Percentiles rank a stretch among this genome's conserved stretches.
Conservation (phyloP, 208 protist species). For the Tritrichomonas musculus region DNA sequence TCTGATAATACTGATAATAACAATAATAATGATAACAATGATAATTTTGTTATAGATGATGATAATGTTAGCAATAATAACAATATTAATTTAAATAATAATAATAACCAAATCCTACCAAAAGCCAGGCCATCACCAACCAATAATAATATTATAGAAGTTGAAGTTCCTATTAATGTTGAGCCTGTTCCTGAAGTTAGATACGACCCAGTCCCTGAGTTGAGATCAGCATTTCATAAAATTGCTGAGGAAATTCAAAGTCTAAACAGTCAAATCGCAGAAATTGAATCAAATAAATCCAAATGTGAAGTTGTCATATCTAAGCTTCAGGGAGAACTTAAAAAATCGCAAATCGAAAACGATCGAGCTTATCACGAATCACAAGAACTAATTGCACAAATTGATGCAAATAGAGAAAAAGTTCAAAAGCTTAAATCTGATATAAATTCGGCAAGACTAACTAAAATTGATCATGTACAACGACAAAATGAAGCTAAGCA, state of each 20-base stretch:
- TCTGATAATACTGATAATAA: too few relatives aligned
- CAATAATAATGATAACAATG: too few relatives aligned
- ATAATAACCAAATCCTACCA: too few relatives aligned
- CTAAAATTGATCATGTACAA: not conserved
- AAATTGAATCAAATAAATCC: not conserved
- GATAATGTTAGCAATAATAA: too few relatives aligned
- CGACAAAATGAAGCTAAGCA: not conserved
- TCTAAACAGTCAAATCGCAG: not conserved
- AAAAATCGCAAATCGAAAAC: not conserved
- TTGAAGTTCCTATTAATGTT: constrained; percentile 4
- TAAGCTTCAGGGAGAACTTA: not conserved
- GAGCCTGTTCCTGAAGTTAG: not conserved
- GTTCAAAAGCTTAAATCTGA: not conserved
- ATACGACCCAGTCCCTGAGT: not conserved
- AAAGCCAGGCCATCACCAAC: not conserved
- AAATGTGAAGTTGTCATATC: not conserved
- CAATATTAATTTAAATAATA: too few relatives aligned
- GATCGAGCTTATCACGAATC: not conserved
- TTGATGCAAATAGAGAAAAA: not conserved
- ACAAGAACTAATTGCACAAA: not conserved
- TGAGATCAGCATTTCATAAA: not conserved
- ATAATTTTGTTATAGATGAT: too few relatives aligned
- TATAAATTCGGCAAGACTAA: not conserved
- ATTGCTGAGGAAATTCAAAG: not conserved
- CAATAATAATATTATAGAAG: not conserved